Percentiles rank a stretch among this genome's conserved stretches.
Conservation (phyloP, 1,284 basidiomycete species). For the Singerocomus inundabilis region DNA sequence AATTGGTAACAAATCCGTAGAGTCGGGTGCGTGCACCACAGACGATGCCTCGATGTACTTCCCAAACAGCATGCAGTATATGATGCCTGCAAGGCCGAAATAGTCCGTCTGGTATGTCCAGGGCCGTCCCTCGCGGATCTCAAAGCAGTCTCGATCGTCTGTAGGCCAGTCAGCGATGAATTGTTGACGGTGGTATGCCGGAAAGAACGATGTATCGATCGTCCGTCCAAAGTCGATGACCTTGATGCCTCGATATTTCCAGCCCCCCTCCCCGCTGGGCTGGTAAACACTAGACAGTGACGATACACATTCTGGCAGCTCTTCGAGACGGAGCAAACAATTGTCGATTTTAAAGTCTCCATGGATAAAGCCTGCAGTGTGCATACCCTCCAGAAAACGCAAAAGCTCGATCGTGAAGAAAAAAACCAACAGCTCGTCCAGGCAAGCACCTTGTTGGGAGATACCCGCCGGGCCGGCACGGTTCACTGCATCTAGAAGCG, state of each 20-base stretch:
- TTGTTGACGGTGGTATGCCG: constrained; percentile 56
- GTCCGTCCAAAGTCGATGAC: constrained; percentile 97
- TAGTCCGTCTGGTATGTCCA: constrained; percentile 98
- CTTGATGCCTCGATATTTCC: constrained; percentile 85
- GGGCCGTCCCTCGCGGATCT: constrained; percentile 78
- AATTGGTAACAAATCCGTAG: constrained; percentile 36
- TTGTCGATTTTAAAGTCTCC: constrained; percentile 99
- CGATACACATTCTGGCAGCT: constrained; percentile 67
- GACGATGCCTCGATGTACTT: constrained; percentile 84
- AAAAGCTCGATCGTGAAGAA: constrained; percentile 95
- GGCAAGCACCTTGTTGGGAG: constrained; percentile 73
- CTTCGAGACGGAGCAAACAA: constrained; percentile 88
- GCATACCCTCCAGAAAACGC: constrained; percentile 80
- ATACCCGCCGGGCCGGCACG: constrained; percentile 68
- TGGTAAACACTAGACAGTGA: constrained; percentile 79
- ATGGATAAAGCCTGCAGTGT: constrained; percentile 84
- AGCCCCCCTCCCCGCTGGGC: constrained; percentile 76
- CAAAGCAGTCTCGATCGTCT: constrained; percentile 86
- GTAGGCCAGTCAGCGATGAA: constrained; percentile 89
- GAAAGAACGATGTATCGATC: constrained; percentile 84
- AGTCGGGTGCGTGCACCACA: constrained; percentile 39
- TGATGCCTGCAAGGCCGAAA: constrained; percentile 88
- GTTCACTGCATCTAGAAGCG: constrained; percentile 92
- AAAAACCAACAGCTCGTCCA: constrained; percentile 93
- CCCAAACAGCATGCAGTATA: constrained; percentile 95